phyloP scores from a whole-genome alignment of 208 protist species.

The Wallacemonas sp. region DNA sequence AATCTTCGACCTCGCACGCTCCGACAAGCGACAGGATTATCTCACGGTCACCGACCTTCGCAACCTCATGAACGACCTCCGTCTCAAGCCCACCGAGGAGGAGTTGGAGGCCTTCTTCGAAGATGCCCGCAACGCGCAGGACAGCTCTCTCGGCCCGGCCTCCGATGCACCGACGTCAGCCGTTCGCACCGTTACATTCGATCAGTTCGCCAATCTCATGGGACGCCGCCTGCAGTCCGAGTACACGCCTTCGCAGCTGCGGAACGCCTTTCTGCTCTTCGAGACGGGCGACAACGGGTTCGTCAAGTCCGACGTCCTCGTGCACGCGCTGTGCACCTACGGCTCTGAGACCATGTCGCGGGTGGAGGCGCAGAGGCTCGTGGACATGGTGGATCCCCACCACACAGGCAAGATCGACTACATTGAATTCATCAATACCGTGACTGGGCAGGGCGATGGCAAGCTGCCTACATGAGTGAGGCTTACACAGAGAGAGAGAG shows the following conservation, averaged over 20 bases:
- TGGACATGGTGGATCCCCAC: slow-evolving; percentile 81
- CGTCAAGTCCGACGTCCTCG: slow-evolving; percentile 84
- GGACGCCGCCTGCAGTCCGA: slow-evolving; percentile 79
- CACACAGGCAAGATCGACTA: slow-evolving; percentile 88
- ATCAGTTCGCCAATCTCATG: slow-evolving; percentile 90
- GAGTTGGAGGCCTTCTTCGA: slow-evolving; percentile 84
- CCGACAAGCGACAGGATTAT: slow-evolving; percentile 58
- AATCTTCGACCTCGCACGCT: slow-evolving; percentile 92
- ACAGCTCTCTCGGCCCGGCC: neutral
- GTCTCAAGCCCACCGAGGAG: slow-evolving; percentile 83
- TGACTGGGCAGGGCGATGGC: slow-evolving; percentile 32
- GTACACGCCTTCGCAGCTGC: slow-evolving; percentile 87
- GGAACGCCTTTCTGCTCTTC: slow-evolving; percentile 90
- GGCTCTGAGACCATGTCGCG: slow-evolving; percentile 83
- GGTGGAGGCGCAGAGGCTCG: slow-evolving; percentile 76
- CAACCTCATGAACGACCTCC: slow-evolving; percentile 86
- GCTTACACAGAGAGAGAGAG: too few relatives aligned
- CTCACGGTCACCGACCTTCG: slow-evolving; percentile 82
- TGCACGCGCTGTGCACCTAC: slow-evolving; percentile 89
- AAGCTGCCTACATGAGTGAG: too few relatives aligned
- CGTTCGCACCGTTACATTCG: slow-evolving; percentile 67
- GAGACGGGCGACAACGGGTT: slow-evolving; percentile 86
- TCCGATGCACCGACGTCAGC: neutral
- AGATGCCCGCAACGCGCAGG: slow-evolving; percentile 30
- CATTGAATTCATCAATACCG: slow-evolving; percentile 85